Evolutionary conservation across 805 yeast genomes (phyloP).

Genomic region (Lipomyces starkeyi): DNA sequence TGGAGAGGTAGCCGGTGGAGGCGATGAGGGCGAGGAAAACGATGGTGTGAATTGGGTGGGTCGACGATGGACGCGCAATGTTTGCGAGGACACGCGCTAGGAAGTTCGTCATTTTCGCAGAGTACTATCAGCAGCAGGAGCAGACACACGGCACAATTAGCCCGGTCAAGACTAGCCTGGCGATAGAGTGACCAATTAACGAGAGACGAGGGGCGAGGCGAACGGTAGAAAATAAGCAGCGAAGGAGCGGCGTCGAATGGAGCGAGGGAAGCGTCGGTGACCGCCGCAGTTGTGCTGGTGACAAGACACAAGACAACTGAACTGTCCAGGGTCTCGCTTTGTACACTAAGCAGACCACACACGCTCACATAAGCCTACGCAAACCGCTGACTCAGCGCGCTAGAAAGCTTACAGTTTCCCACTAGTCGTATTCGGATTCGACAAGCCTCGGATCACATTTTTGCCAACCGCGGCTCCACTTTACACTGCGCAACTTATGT

Average conservation of each 20-base stretch:
- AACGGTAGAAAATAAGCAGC: constrained; percentile 9
- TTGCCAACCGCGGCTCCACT: not conserved
- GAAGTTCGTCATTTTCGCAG: constrained; percentile 21
- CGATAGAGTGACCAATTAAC: not conserved
- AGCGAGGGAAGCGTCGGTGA: not conserved
- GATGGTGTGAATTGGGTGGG: constrained; percentile 82
- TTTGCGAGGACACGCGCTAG: constrained; percentile 29
- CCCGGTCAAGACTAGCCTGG: constrained; percentile 4
- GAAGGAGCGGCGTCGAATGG: constrained; percentile 2
- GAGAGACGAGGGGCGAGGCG: not conserved
- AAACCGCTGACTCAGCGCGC: not conserved
- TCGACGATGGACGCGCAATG: constrained; percentile 34
- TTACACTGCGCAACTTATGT: not conserved
- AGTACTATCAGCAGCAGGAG: constrained; percentile 1
- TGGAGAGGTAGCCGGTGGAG: constrained; percentile 77
- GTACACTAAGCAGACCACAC: not conserved
- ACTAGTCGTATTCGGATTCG: not conserved
- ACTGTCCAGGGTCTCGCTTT: not conserved
- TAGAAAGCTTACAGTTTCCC: too few species aligned
- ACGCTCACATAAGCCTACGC: not conserved
- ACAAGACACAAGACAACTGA: not conserved
- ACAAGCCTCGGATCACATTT: not conserved
- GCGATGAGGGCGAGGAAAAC: constrained; percentile 74
- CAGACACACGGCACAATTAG: constrained; percentile 1
- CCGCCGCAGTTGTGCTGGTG: constrained; percentile 6